Base-by-base conservation (phyloP, 2,329 filamentous ascomycete genomes). In the Colletotrichum godetiae region DNA sequence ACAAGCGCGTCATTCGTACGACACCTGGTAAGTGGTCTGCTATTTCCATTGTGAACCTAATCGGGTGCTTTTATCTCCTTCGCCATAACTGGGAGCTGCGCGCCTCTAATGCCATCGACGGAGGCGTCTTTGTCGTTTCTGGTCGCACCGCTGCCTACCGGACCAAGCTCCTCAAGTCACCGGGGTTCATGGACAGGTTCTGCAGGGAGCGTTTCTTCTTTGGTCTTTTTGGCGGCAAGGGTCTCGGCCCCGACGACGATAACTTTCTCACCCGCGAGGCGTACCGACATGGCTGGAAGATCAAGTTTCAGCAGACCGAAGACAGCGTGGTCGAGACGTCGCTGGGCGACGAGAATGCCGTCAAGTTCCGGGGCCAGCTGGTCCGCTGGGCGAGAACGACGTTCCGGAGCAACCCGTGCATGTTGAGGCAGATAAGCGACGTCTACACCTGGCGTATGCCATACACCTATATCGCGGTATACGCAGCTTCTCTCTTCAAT, bases 61-160 rank as follows among this genome's bases (percentile, higher is more conserved):
- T 92, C 22, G 90, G 88, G 0, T 87, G 86, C 35, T 79, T 86
- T n/a, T 92, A 92, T 77, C 85, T 92, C 1, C 86, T 89, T 75
- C 87, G 90, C 0, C 89, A 91, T 79, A 92, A 91, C 77, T 92
- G 88, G 78, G 90, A 92, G 77, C 88, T 89, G 65, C 84, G 87
- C 0, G 83, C 88, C 0, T 88, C 87, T 7, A 89, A 88, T 73
- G 82, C 86, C 7, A 81, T 92, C 11, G 90, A 92, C 69, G 89
- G 89, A 10, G 89, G 88, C 11, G 84, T 90, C 24, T 91, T 89
- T 61, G 88, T 90, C 1, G 82, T 92, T 2, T 91, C 89, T 0
- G 88, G 89, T 0, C 85, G 89, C 5, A 91, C 90, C 0, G 84
- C 83, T 0, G 84, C 85, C 0, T 84, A 89, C 68, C 86, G 89